Evolutionary conservation across 345 rosid species (phyloP).

Genomic region (Limnanthes douglasii): DNA sequence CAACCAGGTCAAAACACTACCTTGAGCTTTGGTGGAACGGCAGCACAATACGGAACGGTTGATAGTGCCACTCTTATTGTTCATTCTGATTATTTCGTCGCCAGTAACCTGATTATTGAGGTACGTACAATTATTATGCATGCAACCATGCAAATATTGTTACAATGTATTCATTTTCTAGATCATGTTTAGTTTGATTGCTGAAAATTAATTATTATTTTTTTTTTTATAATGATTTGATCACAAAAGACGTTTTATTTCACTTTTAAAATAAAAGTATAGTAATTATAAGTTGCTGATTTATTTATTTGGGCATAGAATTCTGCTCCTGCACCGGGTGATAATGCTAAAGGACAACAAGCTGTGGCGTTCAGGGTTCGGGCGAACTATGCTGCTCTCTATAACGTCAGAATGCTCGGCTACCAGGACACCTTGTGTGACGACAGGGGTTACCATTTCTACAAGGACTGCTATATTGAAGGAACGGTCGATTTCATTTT

Average conservation of each 20-base stretch:
- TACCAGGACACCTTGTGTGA: slow-evolving; percentile 42
- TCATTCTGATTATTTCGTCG: slow-evolving; percentile 47
- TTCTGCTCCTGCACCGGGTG: slow-evolving; percentile 29
- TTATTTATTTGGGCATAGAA: slow-evolving; percentile 12
- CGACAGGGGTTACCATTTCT: slow-evolving; percentile 31
- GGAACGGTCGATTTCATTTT: slow-evolving; percentile 41
- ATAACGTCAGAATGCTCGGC: slow-evolving; percentile 22
- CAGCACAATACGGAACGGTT: slow-evolving; percentile 37
- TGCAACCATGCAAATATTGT: no score
- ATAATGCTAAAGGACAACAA: slow-evolving; percentile 19
- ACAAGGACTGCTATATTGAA: slow-evolving; percentile 21
- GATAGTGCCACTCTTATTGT: slow-evolving; percentile 47
- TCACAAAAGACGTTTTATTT: no score
- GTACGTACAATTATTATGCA: no score
- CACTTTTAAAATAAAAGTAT: no score
- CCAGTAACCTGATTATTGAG: slow-evolving; percentile 28
- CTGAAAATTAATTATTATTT: no score
- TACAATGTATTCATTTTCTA: no score
- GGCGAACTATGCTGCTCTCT: slow-evolving; percentile 29
- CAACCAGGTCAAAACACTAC: slow-evolving; percentile 20
- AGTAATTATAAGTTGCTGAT: no score
- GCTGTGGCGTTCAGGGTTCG: slow-evolving; percentile 35
- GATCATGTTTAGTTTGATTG: no score
- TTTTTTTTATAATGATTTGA: no score
- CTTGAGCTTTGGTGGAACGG: slow-evolving; percentile 25